Evolutionary conservation across 1,139 yeast species (phyloP), one percentile per base, ranked within the genome.

Genomic region (Suzukiozyma palmioleophila): DNA sequence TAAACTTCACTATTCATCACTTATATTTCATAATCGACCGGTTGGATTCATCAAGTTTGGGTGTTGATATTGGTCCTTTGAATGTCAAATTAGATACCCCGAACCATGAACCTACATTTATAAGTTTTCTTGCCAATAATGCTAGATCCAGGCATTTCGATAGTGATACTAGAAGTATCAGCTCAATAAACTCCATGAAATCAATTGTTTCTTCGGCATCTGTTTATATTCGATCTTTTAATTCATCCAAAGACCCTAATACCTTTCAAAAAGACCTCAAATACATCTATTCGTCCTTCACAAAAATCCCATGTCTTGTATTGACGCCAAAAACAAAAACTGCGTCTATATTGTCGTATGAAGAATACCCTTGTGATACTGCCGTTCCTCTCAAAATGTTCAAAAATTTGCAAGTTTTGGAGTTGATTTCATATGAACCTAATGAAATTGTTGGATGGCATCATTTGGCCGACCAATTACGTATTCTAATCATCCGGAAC

Each of bases 301-400:
- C 84, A 8, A 80, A 80, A 48, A 64, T 81, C 27, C 87, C 87
- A 0, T 79, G 86, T 51, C 65, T 81, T 39, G 64, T 82, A 26
- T 55, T 81, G 38, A 73, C 80, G 11, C 83, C 84, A 8, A 80
- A 77, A 43, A 69, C 79, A 8, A 77, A 77, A 44, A 72, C 81
- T 16, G 72, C 66, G 46, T 62, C 76, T 37, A 80, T 81, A 28
- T 67, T 66, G 37, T 80, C 81, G 2, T 81, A 79, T 53, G 86
- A 81, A 53, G 87, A 81, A 53, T 81, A 76, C 50, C 87, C 87
- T 1, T 80, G 83, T 53, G 87, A 81, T 51, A 79, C 86, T 2
- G 73, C 84, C 2, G 81, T 82, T 6, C 87, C 87, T 1, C 54
- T 81, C 12, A 63, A 62, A 37, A 69, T 78, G 60, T 81, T 81